A percentile compares a stretch with the other conserved stretches of the same genome.
These are phyloP conservation scores for Magnolia kwangsiensis DNA, from an alignment of 164 flowering plant species.

Conservation along the genomic window DNA sequence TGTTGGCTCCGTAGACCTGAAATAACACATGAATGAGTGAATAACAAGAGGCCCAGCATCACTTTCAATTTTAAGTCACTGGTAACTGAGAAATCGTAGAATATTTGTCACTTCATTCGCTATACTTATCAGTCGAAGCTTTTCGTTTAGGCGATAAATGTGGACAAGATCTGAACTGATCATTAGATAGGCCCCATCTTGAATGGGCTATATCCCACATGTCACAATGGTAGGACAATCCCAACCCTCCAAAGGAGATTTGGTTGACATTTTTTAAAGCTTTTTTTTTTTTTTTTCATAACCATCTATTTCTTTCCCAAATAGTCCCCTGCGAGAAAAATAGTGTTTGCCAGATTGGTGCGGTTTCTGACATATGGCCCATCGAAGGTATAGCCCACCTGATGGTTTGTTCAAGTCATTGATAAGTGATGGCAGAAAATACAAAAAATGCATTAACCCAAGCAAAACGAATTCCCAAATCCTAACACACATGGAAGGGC, in stretches of 20 bases:
- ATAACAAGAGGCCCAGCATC: not conserved
- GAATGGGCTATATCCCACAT: not conserved
- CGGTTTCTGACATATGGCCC: not conserved
- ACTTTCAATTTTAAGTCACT: not conserved
- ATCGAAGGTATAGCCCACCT: not conserved
- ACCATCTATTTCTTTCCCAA: no score
- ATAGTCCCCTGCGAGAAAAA: no score
- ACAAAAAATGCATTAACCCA: no score
- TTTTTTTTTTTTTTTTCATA: no score
- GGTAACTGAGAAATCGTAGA: not conserved
- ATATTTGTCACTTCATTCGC: not conserved
- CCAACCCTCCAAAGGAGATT: not conserved
- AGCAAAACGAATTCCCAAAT: no score
- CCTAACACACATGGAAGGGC: no score
- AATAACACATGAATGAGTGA: constrained; percentile 9
- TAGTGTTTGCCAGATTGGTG: no score
- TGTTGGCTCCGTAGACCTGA: constrained; percentile 76
- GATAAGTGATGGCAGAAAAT: no score
- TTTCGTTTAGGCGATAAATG: not conserved
- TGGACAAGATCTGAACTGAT: not conserved
- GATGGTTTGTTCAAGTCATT: not conserved
- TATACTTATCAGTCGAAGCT: not conserved
- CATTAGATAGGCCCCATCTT: not conserved
- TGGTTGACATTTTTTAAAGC: not conserved
- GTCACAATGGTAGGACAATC: not conserved